These are phyloP conservation scores for Talaromyces marneffei DNA, from an alignment of 2,329 filamentous ascomycete genomes.

Conservation along the genomic window DNA sequence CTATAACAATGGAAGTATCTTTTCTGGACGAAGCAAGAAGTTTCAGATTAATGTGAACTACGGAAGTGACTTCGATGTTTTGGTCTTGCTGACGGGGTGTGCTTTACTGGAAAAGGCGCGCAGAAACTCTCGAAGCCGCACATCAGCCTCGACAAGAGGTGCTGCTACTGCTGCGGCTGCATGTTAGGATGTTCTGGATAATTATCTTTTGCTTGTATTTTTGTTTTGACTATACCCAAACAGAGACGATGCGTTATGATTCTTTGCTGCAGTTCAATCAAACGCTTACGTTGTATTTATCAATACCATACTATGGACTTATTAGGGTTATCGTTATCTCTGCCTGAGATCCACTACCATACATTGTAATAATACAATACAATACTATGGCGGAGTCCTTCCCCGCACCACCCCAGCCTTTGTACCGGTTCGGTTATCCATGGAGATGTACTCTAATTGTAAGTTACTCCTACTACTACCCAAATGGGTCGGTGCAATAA, in stretches of 20 bases:
- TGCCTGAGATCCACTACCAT: neutral
- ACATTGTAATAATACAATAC: neutral
- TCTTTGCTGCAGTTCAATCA: neutral
- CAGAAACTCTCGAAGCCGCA: neutral
- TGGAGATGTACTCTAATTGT: no score
- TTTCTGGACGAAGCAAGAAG: neutral
- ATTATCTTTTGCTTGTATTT: neutral
- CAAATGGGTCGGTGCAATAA: neutral
- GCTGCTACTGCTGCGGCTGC: neutral
- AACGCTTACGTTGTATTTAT: neutral
- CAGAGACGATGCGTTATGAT: neutral
- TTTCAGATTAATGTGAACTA: slow-evolving; percentile 16
- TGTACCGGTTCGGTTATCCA: neutral
- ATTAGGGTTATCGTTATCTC: neutral
- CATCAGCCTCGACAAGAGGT: neutral
- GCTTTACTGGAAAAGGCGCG: slow-evolving; percentile 8
- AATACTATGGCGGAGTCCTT: neutral
- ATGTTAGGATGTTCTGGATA: no score
- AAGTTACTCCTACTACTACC: neutral
- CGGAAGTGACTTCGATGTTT: slow-evolving; percentile 12
- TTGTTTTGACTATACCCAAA: neutral
- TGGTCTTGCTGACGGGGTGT: slow-evolving; percentile 11
- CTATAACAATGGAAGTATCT: slow-evolving; percentile 5
- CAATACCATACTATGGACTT: no score
- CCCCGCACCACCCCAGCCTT: slow-evolving; percentile 1